Percentiles rank a stretch among this genome's conserved stretches.
These are phyloP conservation scores for Cladosporium velox DNA, from an alignment of 2,329 filamentous ascomycete genomes.

Conservation along the genomic window DNA sequence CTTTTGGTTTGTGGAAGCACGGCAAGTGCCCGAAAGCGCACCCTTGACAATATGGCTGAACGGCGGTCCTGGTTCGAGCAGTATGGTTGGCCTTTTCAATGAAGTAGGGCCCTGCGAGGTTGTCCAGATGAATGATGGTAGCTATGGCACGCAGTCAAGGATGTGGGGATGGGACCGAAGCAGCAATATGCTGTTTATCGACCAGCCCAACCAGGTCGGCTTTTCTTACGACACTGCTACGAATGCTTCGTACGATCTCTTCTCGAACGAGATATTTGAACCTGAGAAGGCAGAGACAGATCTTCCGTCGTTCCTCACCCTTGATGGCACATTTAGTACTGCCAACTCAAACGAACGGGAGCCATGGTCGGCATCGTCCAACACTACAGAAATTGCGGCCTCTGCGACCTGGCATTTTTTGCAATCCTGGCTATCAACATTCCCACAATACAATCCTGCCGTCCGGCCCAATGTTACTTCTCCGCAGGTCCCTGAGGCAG, in stretches of 20 bases:
- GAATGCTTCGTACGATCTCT: constrained; percentile 60
- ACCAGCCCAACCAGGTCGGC: constrained; percentile 68
- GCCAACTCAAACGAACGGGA: constrained; percentile 40
- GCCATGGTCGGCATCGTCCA: constrained; percentile 31
- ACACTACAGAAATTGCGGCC: constrained; percentile 41
- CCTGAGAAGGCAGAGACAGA: constrained; percentile 37
- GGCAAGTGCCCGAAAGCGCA: constrained; percentile 50
- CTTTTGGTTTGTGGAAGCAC: constrained; percentile 66
- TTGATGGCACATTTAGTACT: constrained; percentile 68
- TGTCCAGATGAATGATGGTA: constrained; percentile 45
- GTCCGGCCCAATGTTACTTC: constrained; percentile 56
- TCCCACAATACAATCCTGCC: constrained; percentile 45
- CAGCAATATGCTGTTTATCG: constrained; percentile 61
- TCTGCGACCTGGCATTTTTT: constrained; percentile 65
- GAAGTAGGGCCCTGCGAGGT: constrained; percentile 57
- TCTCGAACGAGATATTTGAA: constrained; percentile 44
- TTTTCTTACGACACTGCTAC: constrained; percentile 67
- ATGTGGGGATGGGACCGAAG: constrained; percentile 67
- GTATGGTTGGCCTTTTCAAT: constrained; percentile 64
- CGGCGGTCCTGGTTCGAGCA: constrained; percentile 66
- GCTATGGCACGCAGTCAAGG: constrained; percentile 47
- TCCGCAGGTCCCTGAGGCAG: constrained; percentile 27
- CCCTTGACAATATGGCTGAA: constrained; percentile 67
- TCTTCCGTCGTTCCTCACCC: constrained; percentile 41
- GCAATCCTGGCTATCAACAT: constrained; percentile 56